Percentiles rank a stretch among this genome's conserved stretches.
These are phyloP conservation scores for Creolimax fragrantissima DNA, from an alignment of 78 protist species.

Conservation along the genomic window DNA sequence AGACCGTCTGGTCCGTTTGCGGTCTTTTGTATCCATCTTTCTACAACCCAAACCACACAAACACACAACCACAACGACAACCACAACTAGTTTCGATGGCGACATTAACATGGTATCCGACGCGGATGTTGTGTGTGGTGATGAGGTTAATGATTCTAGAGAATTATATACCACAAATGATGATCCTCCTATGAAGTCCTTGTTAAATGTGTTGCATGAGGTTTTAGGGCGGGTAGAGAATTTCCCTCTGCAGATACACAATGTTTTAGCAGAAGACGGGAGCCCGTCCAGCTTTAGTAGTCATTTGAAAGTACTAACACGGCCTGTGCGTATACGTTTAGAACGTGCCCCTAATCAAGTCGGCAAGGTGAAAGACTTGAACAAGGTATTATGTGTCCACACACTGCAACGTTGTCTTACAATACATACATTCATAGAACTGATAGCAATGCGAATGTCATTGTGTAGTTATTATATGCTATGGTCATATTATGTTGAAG, in stretches of 20 bases:
- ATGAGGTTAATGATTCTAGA: neutral
- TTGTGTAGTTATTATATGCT: too few relatives aligned
- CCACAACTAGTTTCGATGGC: neutral
- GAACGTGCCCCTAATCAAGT: neutral
- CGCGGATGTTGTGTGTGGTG: neutral
- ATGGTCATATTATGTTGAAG: too few relatives aligned
- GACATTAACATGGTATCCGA: neutral
- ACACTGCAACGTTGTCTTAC: too few relatives aligned
- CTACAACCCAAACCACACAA: neutral
- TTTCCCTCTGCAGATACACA: neutral
- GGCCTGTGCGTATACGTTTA: constrained; percentile 3
- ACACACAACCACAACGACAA: too few relatives aligned
- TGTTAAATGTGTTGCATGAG: neutral
- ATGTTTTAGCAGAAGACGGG: neutral
- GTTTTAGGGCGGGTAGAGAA: neutral
- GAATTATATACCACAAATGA: neutral
- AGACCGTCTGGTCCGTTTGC: neutral
- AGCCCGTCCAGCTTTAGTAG: neutral
- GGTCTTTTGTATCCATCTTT: neutral
- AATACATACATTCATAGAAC: too few relatives aligned
- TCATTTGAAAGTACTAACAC: constrained; percentile 3
- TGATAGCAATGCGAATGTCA: too few relatives aligned
- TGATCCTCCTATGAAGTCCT: neutral
- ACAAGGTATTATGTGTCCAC: too few relatives aligned
- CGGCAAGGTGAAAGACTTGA: neutral